Percentiles rank a stretch among this genome's conserved stretches.
phyloP scores from a whole-genome alignment of 2,329 filamentous ascomycete species.

The Ustulina deusta region DNA sequence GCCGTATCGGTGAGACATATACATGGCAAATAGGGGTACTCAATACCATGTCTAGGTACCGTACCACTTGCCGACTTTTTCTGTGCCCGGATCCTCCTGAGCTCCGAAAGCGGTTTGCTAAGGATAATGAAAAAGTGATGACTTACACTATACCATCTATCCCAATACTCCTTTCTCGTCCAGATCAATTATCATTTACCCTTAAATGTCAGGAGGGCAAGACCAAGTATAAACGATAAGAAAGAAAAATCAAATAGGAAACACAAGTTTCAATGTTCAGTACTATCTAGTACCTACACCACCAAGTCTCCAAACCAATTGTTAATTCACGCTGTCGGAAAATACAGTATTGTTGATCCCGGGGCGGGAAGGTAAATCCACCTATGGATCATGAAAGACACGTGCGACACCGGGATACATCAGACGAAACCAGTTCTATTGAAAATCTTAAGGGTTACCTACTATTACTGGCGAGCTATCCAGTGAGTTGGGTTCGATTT shows the following conservation, averaged over 20 bases:
- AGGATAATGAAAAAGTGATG: not conserved
- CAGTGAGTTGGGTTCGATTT: too few species aligned
- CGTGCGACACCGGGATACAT: slow-evolving; percentile 20
- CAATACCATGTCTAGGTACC: not conserved
- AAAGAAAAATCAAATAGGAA: not conserved
- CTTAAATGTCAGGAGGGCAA: not conserved
- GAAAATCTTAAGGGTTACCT: too few species aligned
- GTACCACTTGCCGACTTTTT: slow-evolving; percentile 8
- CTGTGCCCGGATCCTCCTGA: slow-evolving; percentile 31
- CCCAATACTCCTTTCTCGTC: not conserved
- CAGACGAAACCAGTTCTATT: slow-evolving; percentile 13
- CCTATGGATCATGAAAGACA: slow-evolving; percentile 18
- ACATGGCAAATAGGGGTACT: not conserved
- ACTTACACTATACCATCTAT: not conserved
- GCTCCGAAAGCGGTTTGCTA: slow-evolving; percentile 10
- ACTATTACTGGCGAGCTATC: too few species aligned
- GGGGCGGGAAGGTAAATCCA: slow-evolving; percentile 22
- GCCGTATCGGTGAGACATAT: not conserved
- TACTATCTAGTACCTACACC: not conserved
- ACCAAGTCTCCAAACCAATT: slow-evolving; percentile 16
- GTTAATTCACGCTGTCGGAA: slow-evolving; percentile 8
- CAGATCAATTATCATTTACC: not conserved
- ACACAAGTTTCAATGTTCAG: not conserved
- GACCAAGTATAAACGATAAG: not conserved
- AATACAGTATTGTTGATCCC: slow-evolving; percentile 8